A percentile compares a stretch with the other conserved stretches of the same genome.
Conservation (phyloP, 805 yeast species). For the Teunomyces panamensis region DNA sequence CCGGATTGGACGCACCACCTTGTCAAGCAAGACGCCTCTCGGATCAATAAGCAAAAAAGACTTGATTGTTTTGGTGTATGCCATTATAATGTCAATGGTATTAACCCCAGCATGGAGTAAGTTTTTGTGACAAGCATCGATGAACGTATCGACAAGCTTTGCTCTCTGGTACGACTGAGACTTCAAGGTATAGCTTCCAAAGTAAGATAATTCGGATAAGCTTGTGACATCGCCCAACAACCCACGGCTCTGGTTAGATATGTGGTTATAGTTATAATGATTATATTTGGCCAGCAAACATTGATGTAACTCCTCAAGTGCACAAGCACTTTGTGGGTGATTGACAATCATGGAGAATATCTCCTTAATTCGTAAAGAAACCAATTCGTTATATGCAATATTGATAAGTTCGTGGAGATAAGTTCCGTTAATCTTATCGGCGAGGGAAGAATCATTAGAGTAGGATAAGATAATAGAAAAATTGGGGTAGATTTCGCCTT, state of each 20-base stretch:
- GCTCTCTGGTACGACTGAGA: constrained; percentile 46
- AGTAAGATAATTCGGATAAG: constrained; percentile 9
- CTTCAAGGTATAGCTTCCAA: constrained; percentile 16
- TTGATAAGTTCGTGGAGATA: constrained; percentile 28
- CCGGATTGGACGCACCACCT: constrained; percentile 74
- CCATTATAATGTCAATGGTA: constrained; percentile 67
- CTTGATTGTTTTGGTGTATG: constrained; percentile 68
- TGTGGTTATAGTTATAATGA: constrained; percentile 5
- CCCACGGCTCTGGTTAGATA: neutral
- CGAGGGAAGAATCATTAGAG: constrained; percentile 10
- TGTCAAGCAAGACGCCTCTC: constrained; percentile 76
- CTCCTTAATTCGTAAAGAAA: constrained; percentile 53
- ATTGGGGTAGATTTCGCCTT: constrained; percentile 36
- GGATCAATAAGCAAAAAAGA: constrained; percentile 80
- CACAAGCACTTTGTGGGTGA: constrained; percentile 51
- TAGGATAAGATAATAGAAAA: constrained; percentile 19
- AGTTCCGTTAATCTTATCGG: constrained; percentile 8
- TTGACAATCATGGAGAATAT: constrained; percentile 54
- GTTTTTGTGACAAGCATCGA: constrained; percentile 37
- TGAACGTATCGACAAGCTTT: constrained; percentile 50
- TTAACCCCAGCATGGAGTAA: constrained; percentile 79
- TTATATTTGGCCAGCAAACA: constrained; percentile 40
- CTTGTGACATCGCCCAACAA: neutral
- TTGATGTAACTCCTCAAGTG: constrained; percentile 55
- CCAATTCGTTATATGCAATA: constrained; percentile 38